phyloP scores from a whole-genome alignment of 2,329 filamentous ascomycete species.

The Calonectria leucothoes region DNA sequence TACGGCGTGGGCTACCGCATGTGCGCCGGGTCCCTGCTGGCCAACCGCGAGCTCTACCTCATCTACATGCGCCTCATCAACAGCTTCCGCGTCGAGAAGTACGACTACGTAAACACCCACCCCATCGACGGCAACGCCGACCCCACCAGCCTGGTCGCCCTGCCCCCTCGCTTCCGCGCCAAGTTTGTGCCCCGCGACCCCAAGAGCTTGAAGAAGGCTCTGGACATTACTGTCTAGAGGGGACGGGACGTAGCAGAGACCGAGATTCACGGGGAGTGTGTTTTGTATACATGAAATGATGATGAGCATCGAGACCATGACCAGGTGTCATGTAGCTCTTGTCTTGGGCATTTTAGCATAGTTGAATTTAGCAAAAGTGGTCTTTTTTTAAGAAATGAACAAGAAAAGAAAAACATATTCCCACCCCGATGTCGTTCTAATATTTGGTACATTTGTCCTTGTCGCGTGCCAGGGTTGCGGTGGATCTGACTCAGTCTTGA shows the following conservation, averaged over 20 bases:
- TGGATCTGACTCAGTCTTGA: background rate
- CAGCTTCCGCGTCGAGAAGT: slow-evolving; percentile 68
- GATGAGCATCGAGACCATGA: background rate
- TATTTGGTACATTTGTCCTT: background rate
- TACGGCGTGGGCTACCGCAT: slow-evolving; percentile 76
- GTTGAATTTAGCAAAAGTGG: background rate
- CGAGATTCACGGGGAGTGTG: background rate
- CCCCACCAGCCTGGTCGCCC: slow-evolving; percentile 70
- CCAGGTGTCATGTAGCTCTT: background rate
- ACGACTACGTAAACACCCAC: slow-evolving; percentile 67
- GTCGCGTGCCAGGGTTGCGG: background rate
- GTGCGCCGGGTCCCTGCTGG: slow-evolving; percentile 68
- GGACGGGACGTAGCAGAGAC: background rate
- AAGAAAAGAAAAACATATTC: no score
- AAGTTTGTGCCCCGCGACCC: slow-evolving; percentile 64
- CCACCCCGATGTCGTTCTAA: background rate
- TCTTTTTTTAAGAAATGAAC: no score
- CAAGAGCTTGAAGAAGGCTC: slow-evolving; percentile 30
- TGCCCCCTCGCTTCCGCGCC: slow-evolving; percentile 69
- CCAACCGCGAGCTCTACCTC: slow-evolving; percentile 74
- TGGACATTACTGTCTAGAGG: slow-evolving; percentile 11
- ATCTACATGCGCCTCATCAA: slow-evolving; percentile 72
- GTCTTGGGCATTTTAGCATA: background rate
- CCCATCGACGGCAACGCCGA: slow-evolving; percentile 70
- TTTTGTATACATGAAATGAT: background rate